Base-by-base conservation (phyloP, 805 yeast genomes). In the Candida rishiriensis region DNA sequence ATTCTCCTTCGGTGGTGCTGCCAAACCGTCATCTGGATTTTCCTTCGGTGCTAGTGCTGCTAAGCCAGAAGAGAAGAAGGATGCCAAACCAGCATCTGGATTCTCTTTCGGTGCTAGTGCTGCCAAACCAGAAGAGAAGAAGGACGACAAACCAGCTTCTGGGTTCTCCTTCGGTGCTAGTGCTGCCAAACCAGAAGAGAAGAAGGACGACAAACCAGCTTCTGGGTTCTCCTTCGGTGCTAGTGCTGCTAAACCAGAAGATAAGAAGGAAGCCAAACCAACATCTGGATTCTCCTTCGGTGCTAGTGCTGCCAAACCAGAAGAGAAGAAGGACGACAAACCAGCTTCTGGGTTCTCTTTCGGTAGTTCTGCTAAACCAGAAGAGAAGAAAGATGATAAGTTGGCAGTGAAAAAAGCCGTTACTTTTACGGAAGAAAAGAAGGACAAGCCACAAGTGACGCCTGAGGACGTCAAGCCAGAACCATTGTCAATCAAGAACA, bases 401-500 rank as follows among this genome's bases (percentile, higher is more conserved):
- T 10, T 43, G 6, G 41, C n/a, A 26, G n/a, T 43, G 4, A 33
- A 53, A 29, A 60, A 61, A 40, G 50, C 61, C 1, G 64, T 59
- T 3, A 42, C 65, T 1, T 57, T 61, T 39, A 43, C 61, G 10
- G 52, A 53, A 14, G 64, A 65, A 40, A 63, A 38, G 7, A 39
- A 72, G 17, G 55, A 52, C n/a, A 55, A 53, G 28, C 48, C 55
- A 16, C 55, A 59, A 11, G 55, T 60, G 3, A 71, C 73, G 42
- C 66, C 81, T 2, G 80, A 83, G 42, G 71, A 76, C 33, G 74
- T 81, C 28, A 79, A 78, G 48, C 83, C 88, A 4, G 74, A 81
- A 45, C 85, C 85, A 29, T 75, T 88, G 3, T 79, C 95, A 4
- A 75, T 93, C 32, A 89, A 87, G 55, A 93, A 93, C 66, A 88